Conservation (phyloP, 345 rosid genomes). For the Bretschneidera sinensis region DNA sequence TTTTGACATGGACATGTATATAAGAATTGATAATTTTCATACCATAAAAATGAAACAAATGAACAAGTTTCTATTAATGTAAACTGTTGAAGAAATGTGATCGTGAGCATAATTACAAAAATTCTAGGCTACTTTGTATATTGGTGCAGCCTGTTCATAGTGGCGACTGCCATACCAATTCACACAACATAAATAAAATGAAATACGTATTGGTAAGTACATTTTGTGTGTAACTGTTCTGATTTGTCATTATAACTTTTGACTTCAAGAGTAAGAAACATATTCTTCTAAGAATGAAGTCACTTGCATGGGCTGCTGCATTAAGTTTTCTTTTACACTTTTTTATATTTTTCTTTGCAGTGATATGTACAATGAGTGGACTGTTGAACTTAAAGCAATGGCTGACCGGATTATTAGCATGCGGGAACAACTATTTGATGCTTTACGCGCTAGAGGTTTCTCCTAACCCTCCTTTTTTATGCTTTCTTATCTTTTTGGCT, state of each 20-base stretch:
- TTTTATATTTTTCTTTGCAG: constrained; percentile 26
- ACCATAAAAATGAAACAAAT: neutral
- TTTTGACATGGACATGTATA: neutral
- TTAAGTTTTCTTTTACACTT: neutral
- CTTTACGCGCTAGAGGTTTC: constrained; percentile 51
- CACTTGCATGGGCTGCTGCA: neutral
- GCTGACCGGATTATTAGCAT: constrained; percentile 65
- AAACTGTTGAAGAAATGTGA: neutral
- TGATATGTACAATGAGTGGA: constrained; percentile 61
- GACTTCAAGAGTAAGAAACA: neutral
- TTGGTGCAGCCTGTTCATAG: no score
- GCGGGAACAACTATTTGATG: constrained; percentile 61
- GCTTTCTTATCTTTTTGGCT: neutral
- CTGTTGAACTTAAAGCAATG: constrained; percentile 69
- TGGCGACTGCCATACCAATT: no score
- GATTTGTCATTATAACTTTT: neutral
- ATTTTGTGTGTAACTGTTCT: neutral
- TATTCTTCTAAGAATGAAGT: neutral
- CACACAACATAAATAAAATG: neutral
- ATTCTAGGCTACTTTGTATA: no score
- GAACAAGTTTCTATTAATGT: constrained; percentile 6
- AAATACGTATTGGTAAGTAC: neutral
- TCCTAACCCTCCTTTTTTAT: constrained; percentile 5
- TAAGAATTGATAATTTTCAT: neutral
- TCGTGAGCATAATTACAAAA: neutral